Base-by-base conservation (phyloP, 176 grass and related monocot species). In the Hsuehochloa calcarea region DNA sequence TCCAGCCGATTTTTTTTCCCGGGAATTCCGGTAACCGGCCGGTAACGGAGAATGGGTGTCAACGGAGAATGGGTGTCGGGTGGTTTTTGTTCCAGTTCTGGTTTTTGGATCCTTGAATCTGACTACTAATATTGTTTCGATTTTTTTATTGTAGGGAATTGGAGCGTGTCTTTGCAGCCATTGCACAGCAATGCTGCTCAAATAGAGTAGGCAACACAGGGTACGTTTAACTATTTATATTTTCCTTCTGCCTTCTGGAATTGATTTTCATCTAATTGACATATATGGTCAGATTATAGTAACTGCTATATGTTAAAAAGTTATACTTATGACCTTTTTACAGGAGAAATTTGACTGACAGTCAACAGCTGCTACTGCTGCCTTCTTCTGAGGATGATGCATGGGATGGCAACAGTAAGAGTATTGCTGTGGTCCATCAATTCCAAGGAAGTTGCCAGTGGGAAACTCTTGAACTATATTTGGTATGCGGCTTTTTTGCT, bases 391-490 rank as follows among this genome's bases (percentile, higher is more conserved):
- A 90, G 87, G 91, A 95, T 75, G 91, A 84, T 62, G 82, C 75
- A 45, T 76, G 45, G 23, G 89, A 89, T 70, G 68, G 73, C 27
- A 83, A 79, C 66, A 87, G 8, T 69, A 93, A 84, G 67, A 72
- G 55, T 80, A 90, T 85, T 62, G 61, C 83, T 54, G 63, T 77
- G 27, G 64, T 74, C 85, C 68, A 90, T 80, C 88, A 95, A 63
- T 73, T 92, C 49, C 88, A 87, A 17, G 91, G 93, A 87, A 95
- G 78, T 81, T 83, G 90, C 81, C 83, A 92, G 14, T 95, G 96
- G 96, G 93, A 98, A 86, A 87, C 85, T 82, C 93, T 98, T 85
- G 93, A 95, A 86, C 72, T 89, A 63, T 89, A 94, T 87, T 89
- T 95, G 79, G 96, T 98, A 90, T 80, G 87, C 87, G 11, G 12